Base-by-base conservation (phyloP, 2,329 filamentous ascomycete genomes). In the Delphinella strobiligena region DNA sequence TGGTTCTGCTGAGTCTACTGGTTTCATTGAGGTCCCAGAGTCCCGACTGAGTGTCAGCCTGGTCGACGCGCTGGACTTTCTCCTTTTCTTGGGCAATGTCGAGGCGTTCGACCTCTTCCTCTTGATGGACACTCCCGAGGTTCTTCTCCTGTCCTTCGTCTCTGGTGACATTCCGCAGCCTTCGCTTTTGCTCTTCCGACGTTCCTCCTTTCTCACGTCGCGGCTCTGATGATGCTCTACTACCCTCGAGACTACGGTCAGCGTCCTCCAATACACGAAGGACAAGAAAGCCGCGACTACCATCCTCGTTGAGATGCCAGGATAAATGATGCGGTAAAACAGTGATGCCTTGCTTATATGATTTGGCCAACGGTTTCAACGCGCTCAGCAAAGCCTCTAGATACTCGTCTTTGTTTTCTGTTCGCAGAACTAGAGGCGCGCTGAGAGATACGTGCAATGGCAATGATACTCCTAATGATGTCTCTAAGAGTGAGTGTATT, bases 381-480 rank as follows among this genome's bases (percentile, higher is more conserved):
- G 17, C 22, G 11, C 36, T 19, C 27, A 62, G 56, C 4, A 93
- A 56, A 0, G 61, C 59, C 4, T 71, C 60, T 4, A 82, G 63
- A 54, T 94, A 95, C 0, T 47, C 50, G 19, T 80, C 75, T 49
- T 84, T 85, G 47, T 80, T 70, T n/a, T 78, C 69, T 0, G 83
- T 87, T 35, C 68, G 66, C 22, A 98, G 74, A 10, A 78, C 72
- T 37, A 96, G 65, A 0, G 91, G 82, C 4, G 85, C 73, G 5
- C 91, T 96, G 5, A 98, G 71, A 49, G 87, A 94, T 53, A 98
- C 78, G 60, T 98, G 91, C 34, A 98, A 69, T 3, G 89, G 89
- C 36, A 85, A 66, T 4, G 82, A 78, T 4, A 78, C 77, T 42
- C 78, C 82, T 1, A 95, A 72, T 43, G 91, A 82, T 46, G 80